phyloP scores from a whole-genome alignment of 257 asterid species.

The Plectranthus barbatus region DNA sequence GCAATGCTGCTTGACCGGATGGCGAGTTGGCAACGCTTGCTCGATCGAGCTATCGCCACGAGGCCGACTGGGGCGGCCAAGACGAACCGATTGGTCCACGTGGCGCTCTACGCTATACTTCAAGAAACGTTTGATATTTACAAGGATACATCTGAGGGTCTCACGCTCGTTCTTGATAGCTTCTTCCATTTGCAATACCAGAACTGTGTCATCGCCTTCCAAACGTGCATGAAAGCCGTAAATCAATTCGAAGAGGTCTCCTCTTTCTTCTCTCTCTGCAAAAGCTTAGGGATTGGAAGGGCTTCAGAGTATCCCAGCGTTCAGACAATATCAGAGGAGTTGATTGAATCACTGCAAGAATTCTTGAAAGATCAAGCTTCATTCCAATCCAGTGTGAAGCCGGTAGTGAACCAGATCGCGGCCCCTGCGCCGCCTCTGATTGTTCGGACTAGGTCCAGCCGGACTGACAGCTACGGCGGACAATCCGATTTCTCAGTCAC shows the following conservation, averaged over 20 bases:
- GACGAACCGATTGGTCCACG: slow-evolving; percentile 41
- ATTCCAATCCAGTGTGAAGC: slow-evolving; percentile 30
- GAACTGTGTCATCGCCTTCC: slow-evolving; percentile 57
- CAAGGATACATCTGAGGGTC: slow-evolving; percentile 67
- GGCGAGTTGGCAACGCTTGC: slow-evolving; percentile 67
- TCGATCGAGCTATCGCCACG: slow-evolving; percentile 68
- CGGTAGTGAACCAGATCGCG: slow-evolving; percentile 16
- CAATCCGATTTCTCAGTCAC: slow-evolving; percentile 40
- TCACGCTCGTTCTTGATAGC: slow-evolving; percentile 51
- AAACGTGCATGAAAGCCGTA: slow-evolving; percentile 57
- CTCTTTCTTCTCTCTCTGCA: slow-evolving; percentile 46
- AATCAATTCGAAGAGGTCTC: slow-evolving; percentile 65
- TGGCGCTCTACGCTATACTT: slow-evolving; percentile 53
- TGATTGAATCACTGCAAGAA: slow-evolving; percentile 62
- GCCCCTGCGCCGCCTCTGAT: slow-evolving; percentile 18
- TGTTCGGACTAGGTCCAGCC: slow-evolving; percentile 5
- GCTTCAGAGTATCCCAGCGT: slow-evolving; percentile 64
- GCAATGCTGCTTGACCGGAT: slow-evolving; percentile 61
- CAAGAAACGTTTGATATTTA: slow-evolving; percentile 76
- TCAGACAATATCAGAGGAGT: slow-evolving; percentile 49
- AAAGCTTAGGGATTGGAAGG: slow-evolving; percentile 57
- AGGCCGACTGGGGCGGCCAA: slow-evolving; percentile 66
- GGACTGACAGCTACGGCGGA: slow-evolving; percentile 29
- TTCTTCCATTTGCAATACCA: slow-evolving; percentile 66
- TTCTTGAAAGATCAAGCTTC: slow-evolving; percentile 76